Evolutionary conservation across 2,329 filamentous ascomycete genomes (phyloP).

Genomic region (Bipolaris zeicola): DNA sequence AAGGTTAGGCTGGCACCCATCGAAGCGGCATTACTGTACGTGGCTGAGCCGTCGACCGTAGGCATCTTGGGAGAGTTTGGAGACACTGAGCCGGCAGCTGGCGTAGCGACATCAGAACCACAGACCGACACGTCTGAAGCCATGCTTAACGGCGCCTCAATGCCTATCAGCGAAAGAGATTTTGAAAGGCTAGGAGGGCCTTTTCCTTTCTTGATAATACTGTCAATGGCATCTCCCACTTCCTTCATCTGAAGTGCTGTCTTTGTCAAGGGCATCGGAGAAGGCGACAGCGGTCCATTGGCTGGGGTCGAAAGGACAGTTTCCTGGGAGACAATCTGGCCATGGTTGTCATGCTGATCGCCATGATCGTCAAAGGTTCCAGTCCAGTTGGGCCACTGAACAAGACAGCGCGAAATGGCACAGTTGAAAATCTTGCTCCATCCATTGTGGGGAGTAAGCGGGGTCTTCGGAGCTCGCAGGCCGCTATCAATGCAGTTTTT

Average conservation of each 20-base stretch:
- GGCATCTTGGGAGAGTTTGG: slow-evolving; percentile 1
- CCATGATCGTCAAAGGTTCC: slow-evolving; percentile 33
- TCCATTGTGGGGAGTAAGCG: slow-evolving; percentile 13
- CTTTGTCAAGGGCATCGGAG: slow-evolving; percentile 11
- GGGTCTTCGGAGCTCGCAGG: slow-evolving; percentile 31
- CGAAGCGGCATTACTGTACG: slow-evolving; percentile 90
- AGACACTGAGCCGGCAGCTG: slow-evolving; percentile 43
- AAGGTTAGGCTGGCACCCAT: slow-evolving; percentile 89
- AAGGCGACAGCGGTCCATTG: slow-evolving; percentile 1
- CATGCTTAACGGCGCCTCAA: neutral
- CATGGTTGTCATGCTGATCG: slow-evolving; percentile 22
- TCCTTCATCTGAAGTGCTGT: slow-evolving; percentile 13
- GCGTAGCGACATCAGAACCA: slow-evolving; percentile 17
- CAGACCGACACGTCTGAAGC: slow-evolving; percentile 20
- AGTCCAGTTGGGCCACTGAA: slow-evolving; percentile 35
- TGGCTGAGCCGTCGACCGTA: slow-evolving; percentile 86
- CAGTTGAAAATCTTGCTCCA: slow-evolving; percentile 28
- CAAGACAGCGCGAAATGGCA: slow-evolving; percentile 24
- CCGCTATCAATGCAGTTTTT: slow-evolving; percentile 37
- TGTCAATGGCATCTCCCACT: slow-evolving; percentile 10
- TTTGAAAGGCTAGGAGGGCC: neutral
- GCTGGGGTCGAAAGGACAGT: slow-evolving; percentile 17
- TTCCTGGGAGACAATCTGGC: slow-evolving; percentile 20
- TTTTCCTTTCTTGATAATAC: neutral
- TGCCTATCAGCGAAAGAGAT: neutral